phyloP scores from a whole-genome alignment of 2,329 filamentous ascomycete species.

The Pseudogymnoascus sp. region DNA sequence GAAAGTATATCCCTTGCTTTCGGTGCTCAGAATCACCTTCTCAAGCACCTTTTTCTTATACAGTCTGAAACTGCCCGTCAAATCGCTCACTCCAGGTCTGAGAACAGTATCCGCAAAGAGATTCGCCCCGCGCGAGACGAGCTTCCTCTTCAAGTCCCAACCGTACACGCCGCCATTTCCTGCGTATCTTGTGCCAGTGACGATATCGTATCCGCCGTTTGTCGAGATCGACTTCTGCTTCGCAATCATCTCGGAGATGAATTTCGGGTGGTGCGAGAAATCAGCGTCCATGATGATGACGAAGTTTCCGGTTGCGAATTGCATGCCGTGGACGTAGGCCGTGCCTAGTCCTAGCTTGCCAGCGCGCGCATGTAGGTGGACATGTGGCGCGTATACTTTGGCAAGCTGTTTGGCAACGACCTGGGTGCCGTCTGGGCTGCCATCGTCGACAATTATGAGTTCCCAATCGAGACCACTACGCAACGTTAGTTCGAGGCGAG shows the following conservation, averaged over 20 bases:
- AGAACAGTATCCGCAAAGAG: slow-evolving; percentile 92
- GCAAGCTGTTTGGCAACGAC: slow-evolving; percentile 84
- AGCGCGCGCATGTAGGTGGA: slow-evolving; percentile 77
- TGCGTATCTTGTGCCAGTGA: slow-evolving; percentile 94
- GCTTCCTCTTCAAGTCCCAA: slow-evolving; percentile 69
- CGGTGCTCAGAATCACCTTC: slow-evolving; percentile 81
- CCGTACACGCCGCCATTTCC: slow-evolving; percentile 85
- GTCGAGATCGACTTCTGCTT: slow-evolving; percentile 52
- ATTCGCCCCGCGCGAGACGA: slow-evolving; percentile 80
- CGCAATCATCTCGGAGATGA: slow-evolving; percentile 89
- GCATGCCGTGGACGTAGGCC: slow-evolving; percentile 88
- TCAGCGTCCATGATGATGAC: slow-evolving; percentile 99
- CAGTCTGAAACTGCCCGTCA: slow-evolving; percentile 89
- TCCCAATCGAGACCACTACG: slow-evolving; percentile 71
- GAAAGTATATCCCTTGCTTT: slow-evolving; percentile 97
- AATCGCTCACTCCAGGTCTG: slow-evolving; percentile 84
- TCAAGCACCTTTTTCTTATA: slow-evolving; percentile 88
- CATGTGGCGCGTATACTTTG: slow-evolving; percentile 70
- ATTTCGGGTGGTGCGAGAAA: slow-evolving; percentile 98
- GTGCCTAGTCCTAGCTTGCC: slow-evolving; percentile 97
- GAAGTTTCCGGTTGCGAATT: slow-evolving; percentile 85
- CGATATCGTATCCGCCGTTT: slow-evolving; percentile 79
- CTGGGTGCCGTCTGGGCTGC: slow-evolving; percentile 91
- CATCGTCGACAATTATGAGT: slow-evolving; percentile 96
- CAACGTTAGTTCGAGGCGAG: background rate